Evolutionary conservation across 352 stramenopile species (phyloP).

Genomic region (Thalassiosira allenii): DNA sequence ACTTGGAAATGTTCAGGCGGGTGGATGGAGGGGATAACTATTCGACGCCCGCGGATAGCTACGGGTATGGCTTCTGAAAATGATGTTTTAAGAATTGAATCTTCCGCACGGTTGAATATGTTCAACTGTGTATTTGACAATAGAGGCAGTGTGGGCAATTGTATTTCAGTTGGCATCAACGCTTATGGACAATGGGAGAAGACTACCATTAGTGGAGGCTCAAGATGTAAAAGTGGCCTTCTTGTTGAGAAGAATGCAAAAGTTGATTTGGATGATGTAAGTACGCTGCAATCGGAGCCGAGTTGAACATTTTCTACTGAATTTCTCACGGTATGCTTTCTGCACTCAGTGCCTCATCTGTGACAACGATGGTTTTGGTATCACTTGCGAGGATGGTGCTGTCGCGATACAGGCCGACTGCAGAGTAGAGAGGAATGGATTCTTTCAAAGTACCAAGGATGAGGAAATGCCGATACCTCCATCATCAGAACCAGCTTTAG

Average conservation of each 20-base stretch:
- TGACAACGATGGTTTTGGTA: too few species aligned
- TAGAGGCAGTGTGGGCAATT: slow-evolving; percentile 61
- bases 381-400: too few species aligned
- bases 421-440: too few species aligned
- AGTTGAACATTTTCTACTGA: too few species aligned
- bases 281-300: too few species aligned
- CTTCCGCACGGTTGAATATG: slow-evolving; percentile 64
- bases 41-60: slow-evolving; percentile 77
- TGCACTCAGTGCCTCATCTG: too few species aligned
- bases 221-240: slow-evolving; percentile 42
- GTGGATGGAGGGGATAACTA: slow-evolving; percentile 83
- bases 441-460: too few species aligned
- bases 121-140: slow-evolving; percentile 81
- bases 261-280: slow-evolving; percentile 59
- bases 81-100: slow-evolving; percentile 63
- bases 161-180: slow-evolving; percentile 37
- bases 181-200: slow-evolving; percentile 53
- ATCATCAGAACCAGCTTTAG: too few species aligned
- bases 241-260: slow-evolving; percentile 38
- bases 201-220: slow-evolving; percentile 47
- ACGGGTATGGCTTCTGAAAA: slow-evolving; percentile 47
- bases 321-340: too few species aligned
- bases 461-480: too few species aligned
- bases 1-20: slow-evolving; percentile 75
- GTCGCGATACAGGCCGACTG: too few species aligned